phyloP scores from a whole-genome alignment of 73 alveolate species.

The Blepharisma stoltei region DNA sequence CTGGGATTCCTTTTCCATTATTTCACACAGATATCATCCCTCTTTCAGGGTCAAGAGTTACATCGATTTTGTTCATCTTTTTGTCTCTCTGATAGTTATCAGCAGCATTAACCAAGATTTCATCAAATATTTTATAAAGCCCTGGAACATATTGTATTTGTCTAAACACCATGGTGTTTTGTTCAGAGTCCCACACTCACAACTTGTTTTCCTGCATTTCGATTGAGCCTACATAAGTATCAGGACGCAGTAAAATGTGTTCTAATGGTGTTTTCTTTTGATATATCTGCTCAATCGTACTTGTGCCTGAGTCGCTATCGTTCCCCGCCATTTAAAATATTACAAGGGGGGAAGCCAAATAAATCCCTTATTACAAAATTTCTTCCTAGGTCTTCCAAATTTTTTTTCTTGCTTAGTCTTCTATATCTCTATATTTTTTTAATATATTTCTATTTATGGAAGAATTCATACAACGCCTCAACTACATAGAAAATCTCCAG shows the following conservation, averaged over 20 bases:
- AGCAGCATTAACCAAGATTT: slow-evolving; percentile 98
- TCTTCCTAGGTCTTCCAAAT: too few species aligned
- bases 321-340: not conserved
- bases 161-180: slow-evolving; percentile 32
- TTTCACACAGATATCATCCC: slow-evolving; percentile 82
- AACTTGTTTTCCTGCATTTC: slow-evolving; percentile 76
- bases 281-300: slow-evolving; percentile 78
- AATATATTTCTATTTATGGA: not conserved
- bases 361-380: too few species aligned
- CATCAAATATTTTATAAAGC: slow-evolving; percentile 98
- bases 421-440: too few species aligned
- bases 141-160: slow-evolving; percentile 43
- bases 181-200: slow-evolving; percentile 86
- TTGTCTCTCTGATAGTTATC: slow-evolving; percentile 98
- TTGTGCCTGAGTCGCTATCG: not conserved
- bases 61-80: slow-evolving; percentile 81
- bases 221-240: slow-evolving; percentile 96
- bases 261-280: slow-evolving; percentile 95
- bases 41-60: slow-evolving; percentile 67
- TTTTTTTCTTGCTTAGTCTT: too few species aligned
- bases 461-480: not conserved
- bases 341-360: too few species aligned
- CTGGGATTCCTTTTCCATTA: slow-evolving; percentile 97
- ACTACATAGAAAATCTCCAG: not conserved
- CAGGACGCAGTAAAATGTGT: slow-evolving; percentile 98